Evolutionary conservation across 2,329 filamentous ascomycete genomes (phyloP).

Genomic region (Fusarium xylarioides): DNA sequence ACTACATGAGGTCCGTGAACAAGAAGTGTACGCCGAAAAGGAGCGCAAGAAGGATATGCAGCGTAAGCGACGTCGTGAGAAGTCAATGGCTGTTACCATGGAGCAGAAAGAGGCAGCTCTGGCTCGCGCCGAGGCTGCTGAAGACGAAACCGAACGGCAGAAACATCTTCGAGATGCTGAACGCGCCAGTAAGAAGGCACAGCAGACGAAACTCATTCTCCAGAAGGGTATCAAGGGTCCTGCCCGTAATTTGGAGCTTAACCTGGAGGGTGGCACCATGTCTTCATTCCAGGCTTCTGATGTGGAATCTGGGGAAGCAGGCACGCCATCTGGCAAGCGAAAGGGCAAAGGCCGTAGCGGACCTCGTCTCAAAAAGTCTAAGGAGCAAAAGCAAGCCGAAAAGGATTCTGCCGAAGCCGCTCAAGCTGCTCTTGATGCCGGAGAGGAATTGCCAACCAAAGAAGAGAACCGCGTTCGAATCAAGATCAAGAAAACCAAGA

Average conservation of each 20-base stretch:
- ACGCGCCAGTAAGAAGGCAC: constrained; percentile 90
- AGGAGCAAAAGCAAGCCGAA: constrained; percentile 83
- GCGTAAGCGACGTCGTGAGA: constrained; percentile 92
- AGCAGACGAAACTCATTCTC: constrained; percentile 86
- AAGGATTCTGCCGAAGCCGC: constrained; percentile 86
- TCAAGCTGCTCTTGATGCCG: constrained; percentile 83
- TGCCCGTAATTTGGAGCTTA: constrained; percentile 75
- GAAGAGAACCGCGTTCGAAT: constrained; percentile 70
- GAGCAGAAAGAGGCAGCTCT: constrained; percentile 89
- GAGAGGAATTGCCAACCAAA: constrained; percentile 71
- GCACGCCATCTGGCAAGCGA: constrained; percentile 43
- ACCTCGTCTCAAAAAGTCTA: constrained; percentile 87
- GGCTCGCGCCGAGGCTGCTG: constrained; percentile 77
- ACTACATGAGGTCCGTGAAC: constrained; percentile 85
- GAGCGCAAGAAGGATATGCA: constrained; percentile 99
- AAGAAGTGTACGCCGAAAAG: constrained; percentile 92
- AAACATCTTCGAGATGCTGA: constrained; percentile 87
- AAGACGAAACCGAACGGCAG: constrained; percentile 83
- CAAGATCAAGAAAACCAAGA: constrained; percentile 66
- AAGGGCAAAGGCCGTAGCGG: constrained; percentile 65
- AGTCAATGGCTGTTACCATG: constrained; percentile 92
- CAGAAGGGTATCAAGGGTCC: constrained; percentile 87
- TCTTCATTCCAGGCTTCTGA: constrained; percentile 81
- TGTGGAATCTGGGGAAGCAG: constrained; percentile 58
- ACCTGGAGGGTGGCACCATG: constrained; percentile 85